phyloP scores from a whole-genome alignment of 2,329 filamentous ascomycete species.

The Xylaria sp. region DNA sequence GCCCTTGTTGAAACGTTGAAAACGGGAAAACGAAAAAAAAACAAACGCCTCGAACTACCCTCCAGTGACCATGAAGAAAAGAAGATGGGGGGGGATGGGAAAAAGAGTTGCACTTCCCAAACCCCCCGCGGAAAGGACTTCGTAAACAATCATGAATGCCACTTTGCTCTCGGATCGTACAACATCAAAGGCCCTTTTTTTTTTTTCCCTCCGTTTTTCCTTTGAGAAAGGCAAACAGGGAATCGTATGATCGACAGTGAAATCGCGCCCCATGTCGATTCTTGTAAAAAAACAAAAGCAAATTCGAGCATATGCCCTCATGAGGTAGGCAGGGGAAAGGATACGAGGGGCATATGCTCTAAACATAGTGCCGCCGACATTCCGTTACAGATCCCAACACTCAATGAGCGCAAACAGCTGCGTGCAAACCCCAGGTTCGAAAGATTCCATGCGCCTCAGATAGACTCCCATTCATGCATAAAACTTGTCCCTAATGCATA shows the following conservation, averaged over 20 bases:
- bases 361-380: conserved; percentile 8
- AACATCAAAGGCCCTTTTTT: not conserved
- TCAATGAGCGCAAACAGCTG: not conserved
- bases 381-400: conserved; percentile 2
- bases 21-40: not conserved
- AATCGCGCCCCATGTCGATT: not conserved
- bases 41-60: conserved; percentile 11
- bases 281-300: not conserved
- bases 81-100: not conserved
- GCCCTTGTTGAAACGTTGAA: no score
- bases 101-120: not conserved
- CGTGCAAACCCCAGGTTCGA: no score
- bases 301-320: not conserved
- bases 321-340: not conserved
- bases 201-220: not conserved
- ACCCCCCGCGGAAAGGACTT: conserved; percentile 3
- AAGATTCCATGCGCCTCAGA: no score
- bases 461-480: not conserved
- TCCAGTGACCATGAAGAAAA: not conserved
- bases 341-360: conserved; percentile 2
- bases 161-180: conserved; percentile 6
- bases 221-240: not conserved
- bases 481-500: not conserved
- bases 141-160: conserved; percentile 20
- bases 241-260: not conserved